These are phyloP conservation scores for Podaxis mareebaensis DNA, from an alignment of 768 basidiomycete species.

Conservation along the genomic window DNA sequence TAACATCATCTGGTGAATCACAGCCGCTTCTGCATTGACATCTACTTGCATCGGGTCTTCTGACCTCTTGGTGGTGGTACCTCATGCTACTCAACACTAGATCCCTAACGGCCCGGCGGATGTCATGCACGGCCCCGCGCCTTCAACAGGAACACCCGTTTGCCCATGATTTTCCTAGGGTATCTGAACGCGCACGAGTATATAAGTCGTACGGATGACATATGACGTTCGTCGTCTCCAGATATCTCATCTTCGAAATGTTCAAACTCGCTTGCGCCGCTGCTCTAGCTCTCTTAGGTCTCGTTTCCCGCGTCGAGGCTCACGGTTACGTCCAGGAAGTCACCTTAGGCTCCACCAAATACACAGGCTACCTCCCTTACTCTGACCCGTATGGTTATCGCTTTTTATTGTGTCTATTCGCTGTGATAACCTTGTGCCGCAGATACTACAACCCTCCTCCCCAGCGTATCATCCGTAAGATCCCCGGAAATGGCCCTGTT, in stretches of 20 bases:
- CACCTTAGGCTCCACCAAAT: constrained; percentile 31
- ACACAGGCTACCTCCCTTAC: constrained; percentile 40
- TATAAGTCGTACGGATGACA: background rate
- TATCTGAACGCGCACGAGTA: background rate
- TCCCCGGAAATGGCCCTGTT: constrained; percentile 40
- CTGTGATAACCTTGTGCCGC: background rate
- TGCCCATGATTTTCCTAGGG: background rate
- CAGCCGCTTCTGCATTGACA: background rate
- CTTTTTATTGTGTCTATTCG: background rate
- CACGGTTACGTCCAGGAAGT: constrained; percentile 42
- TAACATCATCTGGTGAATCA: background rate
- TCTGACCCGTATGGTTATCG: constrained; percentile 29
- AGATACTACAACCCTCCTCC: constrained; percentile 34
- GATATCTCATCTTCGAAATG: constrained; percentile 3
- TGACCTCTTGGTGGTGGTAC: constrained; percentile 2
- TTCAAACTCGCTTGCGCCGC: constrained; percentile 9
- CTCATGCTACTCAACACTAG: background rate
- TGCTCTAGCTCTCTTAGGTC: constrained; percentile 4
- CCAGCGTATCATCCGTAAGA: constrained; percentile 36
- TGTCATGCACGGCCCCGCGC: background rate
- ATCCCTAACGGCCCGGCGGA: constrained; percentile 1
- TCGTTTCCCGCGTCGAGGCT: constrained; percentile 22
- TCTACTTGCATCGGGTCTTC: background rate
- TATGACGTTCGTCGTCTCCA: background rate
- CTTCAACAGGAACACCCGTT: background rate